Conservation (phyloP, 495 filamentous ascomycete genomes). For the Penicillium atrosanguineum region DNA sequence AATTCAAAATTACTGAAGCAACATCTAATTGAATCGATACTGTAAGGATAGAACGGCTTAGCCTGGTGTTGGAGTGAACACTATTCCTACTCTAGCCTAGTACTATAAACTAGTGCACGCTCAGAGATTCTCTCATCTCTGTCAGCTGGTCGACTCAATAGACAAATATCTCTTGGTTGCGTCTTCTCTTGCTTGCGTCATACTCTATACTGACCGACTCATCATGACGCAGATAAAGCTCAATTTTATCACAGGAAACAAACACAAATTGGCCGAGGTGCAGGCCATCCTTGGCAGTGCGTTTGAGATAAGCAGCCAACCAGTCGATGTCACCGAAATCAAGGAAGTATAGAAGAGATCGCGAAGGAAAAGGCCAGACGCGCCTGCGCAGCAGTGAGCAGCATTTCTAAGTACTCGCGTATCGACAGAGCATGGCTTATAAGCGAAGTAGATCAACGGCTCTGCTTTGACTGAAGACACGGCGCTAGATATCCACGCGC, state of each 20-base stretch:
- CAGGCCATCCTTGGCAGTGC: conserved; percentile 75
- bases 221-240: conserved; percentile 44
- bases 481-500: conserved; percentile 84
- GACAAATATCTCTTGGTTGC: no score
- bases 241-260: conserved; percentile 96
- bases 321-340: conserved; percentile 84
- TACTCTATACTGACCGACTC: no score
- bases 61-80: no score
- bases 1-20: no score
- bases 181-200: no score
- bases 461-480: conserved; percentile 97
- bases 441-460: conserved; percentile 59
- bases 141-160: no score
- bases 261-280: conserved; percentile 87
- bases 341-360: conserved; percentile 90
- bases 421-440: not conserved
- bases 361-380: conserved; percentile 80
- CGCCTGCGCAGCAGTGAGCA: conserved; percentile 55
- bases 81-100: no score
- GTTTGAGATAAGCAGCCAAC: conserved; percentile 69
- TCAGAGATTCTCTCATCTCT: no score
- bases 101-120: no score
- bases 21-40: no score
- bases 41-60: no score
- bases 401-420: conserved; percentile 3